Conservation (phyloP, 768 basidiomycete genomes). For the Leccinum sublutescens region DNA sequence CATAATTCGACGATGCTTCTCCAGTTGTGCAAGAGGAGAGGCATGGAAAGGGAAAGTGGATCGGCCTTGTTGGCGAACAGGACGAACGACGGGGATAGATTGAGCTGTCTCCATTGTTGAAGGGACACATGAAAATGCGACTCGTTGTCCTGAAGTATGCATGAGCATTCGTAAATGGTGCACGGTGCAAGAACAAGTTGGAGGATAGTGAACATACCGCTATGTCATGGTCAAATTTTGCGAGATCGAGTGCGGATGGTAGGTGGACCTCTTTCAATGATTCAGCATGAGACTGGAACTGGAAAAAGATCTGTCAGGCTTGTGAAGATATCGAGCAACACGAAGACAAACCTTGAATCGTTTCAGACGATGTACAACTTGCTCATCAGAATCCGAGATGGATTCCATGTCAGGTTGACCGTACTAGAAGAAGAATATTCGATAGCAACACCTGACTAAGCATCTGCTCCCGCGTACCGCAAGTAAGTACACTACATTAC, state of each 20-base stretch:
- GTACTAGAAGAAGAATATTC: background rate
- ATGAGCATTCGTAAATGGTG: background rate
- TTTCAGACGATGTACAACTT: constrained; percentile 38
- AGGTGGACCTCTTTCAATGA: constrained; percentile 69
- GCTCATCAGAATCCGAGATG: constrained; percentile 17
- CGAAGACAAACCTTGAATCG: constrained; percentile 46
- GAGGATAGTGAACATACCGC: constrained; percentile 33
- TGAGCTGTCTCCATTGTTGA: constrained; percentile 76
- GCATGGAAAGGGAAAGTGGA: constrained; percentile 68
- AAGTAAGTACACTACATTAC: too few relatives aligned
- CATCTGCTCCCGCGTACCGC: too few relatives aligned
- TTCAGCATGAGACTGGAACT: constrained; percentile 76
- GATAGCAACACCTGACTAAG: background rate
- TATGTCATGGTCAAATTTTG: constrained; percentile 60
- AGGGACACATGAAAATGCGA: constrained; percentile 78
- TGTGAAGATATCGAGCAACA: background rate
- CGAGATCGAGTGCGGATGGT: constrained; percentile 58
- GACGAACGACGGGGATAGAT: constrained; percentile 73
- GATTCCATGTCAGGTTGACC: background rate
- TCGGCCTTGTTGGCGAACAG: constrained; percentile 62
- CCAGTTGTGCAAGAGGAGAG: constrained; percentile 80
- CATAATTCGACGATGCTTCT: constrained; percentile 64
- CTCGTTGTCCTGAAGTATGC: constrained; percentile 58
- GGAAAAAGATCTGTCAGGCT: background rate
- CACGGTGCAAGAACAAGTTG: background rate